Conservation (phyloP, 2,329 filamentous ascomycete species). For the Cercospora sp. region DNA sequence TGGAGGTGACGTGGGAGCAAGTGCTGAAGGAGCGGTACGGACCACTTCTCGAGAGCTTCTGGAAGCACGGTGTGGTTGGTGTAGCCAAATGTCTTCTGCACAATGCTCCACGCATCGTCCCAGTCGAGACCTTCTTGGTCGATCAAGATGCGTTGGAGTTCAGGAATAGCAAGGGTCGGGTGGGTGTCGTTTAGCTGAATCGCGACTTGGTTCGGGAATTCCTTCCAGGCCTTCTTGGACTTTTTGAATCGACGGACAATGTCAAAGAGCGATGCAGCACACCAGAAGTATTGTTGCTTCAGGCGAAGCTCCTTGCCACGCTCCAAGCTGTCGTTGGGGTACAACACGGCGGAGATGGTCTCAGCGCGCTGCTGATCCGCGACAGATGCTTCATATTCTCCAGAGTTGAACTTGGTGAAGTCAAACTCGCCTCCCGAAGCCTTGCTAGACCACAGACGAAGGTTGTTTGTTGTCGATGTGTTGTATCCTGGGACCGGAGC, state of each 20-base stretch:
- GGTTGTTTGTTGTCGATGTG: constrained; percentile 90
- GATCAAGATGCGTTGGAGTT: constrained; percentile 87
- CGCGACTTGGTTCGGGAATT: constrained; percentile 91
- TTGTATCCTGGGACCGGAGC: constrained; percentile 82
- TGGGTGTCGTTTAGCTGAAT: constrained; percentile 99
- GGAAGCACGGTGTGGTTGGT: constrained; percentile 98
- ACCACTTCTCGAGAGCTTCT: constrained; percentile 98
- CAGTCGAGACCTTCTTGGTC: constrained; percentile 90
- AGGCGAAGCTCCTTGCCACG: constrained; percentile 93
- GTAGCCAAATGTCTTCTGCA: constrained; percentile 75
- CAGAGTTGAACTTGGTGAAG: constrained; percentile 98
- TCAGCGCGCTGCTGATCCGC: constrained; percentile 98
- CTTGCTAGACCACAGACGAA: constrained; percentile 96
- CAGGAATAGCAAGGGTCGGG: constrained; percentile 92
- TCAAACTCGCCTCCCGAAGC: constrained; percentile 96
- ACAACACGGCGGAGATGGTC: constrained; percentile 95
- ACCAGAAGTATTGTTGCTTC: constrained; percentile 99
- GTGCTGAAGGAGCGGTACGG: constrained; percentile 86
- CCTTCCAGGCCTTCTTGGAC: constrained; percentile 82
- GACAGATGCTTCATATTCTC: constrained; percentile 96
- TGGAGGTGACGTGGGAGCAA: constrained; percentile 83
- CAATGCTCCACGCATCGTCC: constrained; percentile 83
- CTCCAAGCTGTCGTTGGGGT: constrained; percentile 96
- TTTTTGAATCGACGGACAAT: constrained; percentile 99
- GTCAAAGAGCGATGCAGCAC: constrained; percentile 91